A percentile compares a stretch with the other conserved stretches of the same genome.
These are phyloP conservation scores for Yamadazyma ubonensis DNA, from an alignment of 805 yeast genomes.

Conservation along the genomic window DNA sequence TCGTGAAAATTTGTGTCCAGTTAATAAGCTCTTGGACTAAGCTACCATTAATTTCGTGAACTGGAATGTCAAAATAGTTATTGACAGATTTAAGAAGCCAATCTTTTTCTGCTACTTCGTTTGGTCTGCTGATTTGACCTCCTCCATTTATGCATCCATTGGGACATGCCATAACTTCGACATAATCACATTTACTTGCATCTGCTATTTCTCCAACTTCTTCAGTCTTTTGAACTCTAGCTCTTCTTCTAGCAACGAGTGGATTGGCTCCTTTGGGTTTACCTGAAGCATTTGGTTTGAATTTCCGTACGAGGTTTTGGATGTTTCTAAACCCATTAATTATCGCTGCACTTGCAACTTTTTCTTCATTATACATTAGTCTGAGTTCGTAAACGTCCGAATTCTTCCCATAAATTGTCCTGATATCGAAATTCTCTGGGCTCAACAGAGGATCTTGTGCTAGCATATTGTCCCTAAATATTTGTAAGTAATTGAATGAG, in stretches of 20 bases:
- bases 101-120: conserved; percentile 35
- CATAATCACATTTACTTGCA: conserved; percentile 69
- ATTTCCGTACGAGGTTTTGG: conserved; percentile 85
- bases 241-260: conserved; percentile 45
- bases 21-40: conserved; percentile 18
- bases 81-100: conserved; percentile 43
- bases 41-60: conserved; percentile 10
- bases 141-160: conserved; percentile 98
- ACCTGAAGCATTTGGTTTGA: conserved; percentile 49
- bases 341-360: conserved; percentile 54
- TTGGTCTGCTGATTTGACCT: conserved; percentile 68
- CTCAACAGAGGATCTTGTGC: conserved; percentile 16
- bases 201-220: conserved; percentile 44
- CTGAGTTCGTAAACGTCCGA: conserved; percentile 71
- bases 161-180: conserved; percentile 98
- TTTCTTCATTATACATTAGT: conserved; percentile 40
- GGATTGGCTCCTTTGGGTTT: conserved; percentile 25
- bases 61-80: conserved; percentile 35
- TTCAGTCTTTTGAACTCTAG: conserved; percentile 28
- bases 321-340: conserved; percentile 93
- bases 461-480: conserved; percentile 29
- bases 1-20: conserved; percentile 38
- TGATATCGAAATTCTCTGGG: conserved; percentile 27
- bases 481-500: conserved; percentile 62
- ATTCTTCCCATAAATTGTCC: conserved; percentile 64